Evolutionary conservation across 225 moss, liverwort and hornwort species (phyloP).

Genomic region (Marchantia paleacea): DNA sequence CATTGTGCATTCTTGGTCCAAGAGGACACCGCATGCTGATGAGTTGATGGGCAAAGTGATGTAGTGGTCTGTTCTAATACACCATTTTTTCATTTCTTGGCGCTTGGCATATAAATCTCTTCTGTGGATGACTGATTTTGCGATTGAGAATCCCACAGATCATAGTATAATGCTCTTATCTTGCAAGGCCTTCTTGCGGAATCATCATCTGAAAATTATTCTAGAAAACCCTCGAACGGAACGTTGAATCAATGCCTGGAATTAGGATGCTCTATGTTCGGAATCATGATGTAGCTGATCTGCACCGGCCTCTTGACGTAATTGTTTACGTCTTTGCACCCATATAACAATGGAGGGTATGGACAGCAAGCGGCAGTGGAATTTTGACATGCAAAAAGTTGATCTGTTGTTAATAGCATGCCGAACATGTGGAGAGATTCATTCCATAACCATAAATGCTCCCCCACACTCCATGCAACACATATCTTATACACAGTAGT

Average conservation of each 20-base stretch:
- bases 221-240: background rate
- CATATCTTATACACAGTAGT: background rate
- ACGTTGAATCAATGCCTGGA: no score
- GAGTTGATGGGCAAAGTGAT: background rate
- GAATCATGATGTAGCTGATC: background rate
- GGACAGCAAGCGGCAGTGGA: background rate
- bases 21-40: background rate
- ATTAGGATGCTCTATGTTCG: no score
- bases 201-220: background rate
- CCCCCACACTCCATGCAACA: background rate
- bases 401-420: conserved; percentile 1
- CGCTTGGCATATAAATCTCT: no score
- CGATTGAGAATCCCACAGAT: no score
- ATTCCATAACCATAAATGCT: background rate
- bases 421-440: conserved; percentile 10
- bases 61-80: no score
- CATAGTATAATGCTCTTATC: no score
- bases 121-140: no score
- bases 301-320: background rate
- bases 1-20: background rate
- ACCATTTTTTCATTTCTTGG: no score
- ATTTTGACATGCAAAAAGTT: conserved; percentile 2
- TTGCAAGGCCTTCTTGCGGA: no score
- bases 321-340: background rate
- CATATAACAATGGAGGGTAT: background rate